These are phyloP conservation scores for Daedaleopsis sinensis DNA, from an alignment of 768 basidiomycete genomes.

Conservation along the genomic window DNA sequence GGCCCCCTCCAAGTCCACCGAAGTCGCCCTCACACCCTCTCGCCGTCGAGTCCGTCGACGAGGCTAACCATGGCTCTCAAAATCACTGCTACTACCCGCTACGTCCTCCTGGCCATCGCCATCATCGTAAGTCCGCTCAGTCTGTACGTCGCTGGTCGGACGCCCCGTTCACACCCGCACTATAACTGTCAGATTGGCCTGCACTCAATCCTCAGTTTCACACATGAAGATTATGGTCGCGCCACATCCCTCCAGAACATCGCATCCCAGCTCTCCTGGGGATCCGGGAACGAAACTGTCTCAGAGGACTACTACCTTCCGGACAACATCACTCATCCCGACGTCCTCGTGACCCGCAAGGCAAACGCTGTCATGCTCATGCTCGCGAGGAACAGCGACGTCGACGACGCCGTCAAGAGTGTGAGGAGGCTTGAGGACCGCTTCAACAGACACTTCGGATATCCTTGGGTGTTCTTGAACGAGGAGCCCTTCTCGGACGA, in stretches of 20 bases:
- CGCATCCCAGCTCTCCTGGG: conserved; percentile 33
- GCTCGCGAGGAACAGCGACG: conserved; percentile 70
- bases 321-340: conserved; percentile 2
- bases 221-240: conserved; percentile 64
- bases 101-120: conserved; percentile 33
- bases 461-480: conserved; percentile 90
- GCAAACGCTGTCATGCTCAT: conserved; percentile 39
- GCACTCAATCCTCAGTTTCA: conserved; percentile 68
- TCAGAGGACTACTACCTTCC: conserved; percentile 7
- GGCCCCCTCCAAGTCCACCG: background rate
- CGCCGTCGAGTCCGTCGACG: background rate
- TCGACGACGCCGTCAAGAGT: conserved; percentile 57
- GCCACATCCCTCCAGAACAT: conserved; percentile 54
- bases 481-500: conserved; percentile 77
- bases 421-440: conserved; percentile 82
- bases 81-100: conserved; percentile 34
- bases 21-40: background rate
- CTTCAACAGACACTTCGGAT: conserved; percentile 81
- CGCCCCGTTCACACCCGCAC: background rate
- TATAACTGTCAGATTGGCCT: conserved; percentile 29
- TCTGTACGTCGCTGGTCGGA: background rate
- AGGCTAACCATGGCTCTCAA: conserved; percentile 19
- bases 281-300: background rate
- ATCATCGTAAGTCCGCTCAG: conserved; percentile 30
- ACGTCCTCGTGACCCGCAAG: conserved; percentile 10